Conservation (phyloP, 352 stramenopile genomes). For the Phytopythium oedochilum region DNA sequence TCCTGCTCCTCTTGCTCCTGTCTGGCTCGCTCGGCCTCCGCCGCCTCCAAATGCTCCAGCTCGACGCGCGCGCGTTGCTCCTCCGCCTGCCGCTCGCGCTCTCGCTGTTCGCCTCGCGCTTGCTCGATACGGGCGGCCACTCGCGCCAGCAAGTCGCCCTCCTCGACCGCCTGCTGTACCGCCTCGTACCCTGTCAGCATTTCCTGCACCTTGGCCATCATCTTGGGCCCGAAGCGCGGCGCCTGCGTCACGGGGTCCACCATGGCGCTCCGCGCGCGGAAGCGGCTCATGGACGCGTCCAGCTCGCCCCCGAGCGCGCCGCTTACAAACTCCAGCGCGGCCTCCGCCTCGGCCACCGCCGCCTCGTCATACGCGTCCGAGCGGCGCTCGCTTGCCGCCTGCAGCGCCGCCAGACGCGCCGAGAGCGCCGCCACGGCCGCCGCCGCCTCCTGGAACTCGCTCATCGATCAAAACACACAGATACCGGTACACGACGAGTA, state of each 20-base stretch:
- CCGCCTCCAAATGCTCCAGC: constrained; percentile 14
- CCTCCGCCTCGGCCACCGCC: constrained; percentile 10
- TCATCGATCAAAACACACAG: constrained; percentile 2
- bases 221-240: constrained; percentile 74
- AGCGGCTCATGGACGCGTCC: constrained; percentile 38
- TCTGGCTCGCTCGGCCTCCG: constrained; percentile 12
- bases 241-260: constrained; percentile 70
- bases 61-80: constrained; percentile 12
- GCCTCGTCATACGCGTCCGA: background rate
- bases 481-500: too few relatives aligned
- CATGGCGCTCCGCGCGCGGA: constrained; percentile 41
- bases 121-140: constrained; percentile 13
- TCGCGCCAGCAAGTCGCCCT: constrained; percentile 18
- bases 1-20: constrained; percentile 11
- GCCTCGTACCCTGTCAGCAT: constrained; percentile 49
- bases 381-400: background rate
- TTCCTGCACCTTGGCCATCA: constrained; percentile 54
- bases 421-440: constrained; percentile 39
- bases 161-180: constrained; percentile 24
- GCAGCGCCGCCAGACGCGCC: constrained; percentile 25
- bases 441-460: constrained; percentile 43
- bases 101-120: constrained; percentile 6
- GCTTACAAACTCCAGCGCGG: constrained; percentile 9
- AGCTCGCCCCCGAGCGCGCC: constrained; percentile 25
- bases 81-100: constrained; percentile 7